phyloP scores from a whole-genome alignment of 2,329 filamentous ascomycete species.

The Pestalotiopsis fici region DNA sequence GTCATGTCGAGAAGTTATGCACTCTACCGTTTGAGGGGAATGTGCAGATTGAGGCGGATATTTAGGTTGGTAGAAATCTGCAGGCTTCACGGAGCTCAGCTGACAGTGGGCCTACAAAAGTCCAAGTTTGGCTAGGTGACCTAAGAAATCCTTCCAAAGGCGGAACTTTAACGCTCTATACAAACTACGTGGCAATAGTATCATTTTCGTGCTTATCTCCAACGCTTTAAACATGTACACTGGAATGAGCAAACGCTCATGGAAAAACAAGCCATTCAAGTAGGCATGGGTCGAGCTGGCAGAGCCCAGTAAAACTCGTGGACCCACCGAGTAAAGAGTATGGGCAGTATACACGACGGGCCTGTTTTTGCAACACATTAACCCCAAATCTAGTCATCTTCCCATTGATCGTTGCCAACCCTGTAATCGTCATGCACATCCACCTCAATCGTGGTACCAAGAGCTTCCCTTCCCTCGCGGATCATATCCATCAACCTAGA shows the following conservation, averaged over 20 bases:
- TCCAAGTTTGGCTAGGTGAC: no score
- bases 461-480: slow-evolving; percentile 79
- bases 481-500: slow-evolving; percentile 83
- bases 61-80: neutral
- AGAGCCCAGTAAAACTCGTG: no score
- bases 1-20: neutral
- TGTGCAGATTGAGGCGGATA: no score
- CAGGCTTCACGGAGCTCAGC: neutral
- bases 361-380: neutral
- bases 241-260: no score
- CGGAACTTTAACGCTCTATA: no score
- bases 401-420: slow-evolving; percentile 17
- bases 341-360: neutral
- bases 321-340: neutral
- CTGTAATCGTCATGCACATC: slow-evolving; percentile 41
- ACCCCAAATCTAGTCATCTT: neutral
- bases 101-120: neutral
- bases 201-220: no score
- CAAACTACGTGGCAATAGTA: no score
- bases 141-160: no score
- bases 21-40: no score
- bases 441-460: slow-evolving; percentile 74
- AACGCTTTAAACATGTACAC: no score
- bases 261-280: no score
- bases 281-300: no score